phyloP scores from a whole-genome alignment of 2,329 filamentous ascomycete species.

The Myriosclerotinia curreyana region DNA sequence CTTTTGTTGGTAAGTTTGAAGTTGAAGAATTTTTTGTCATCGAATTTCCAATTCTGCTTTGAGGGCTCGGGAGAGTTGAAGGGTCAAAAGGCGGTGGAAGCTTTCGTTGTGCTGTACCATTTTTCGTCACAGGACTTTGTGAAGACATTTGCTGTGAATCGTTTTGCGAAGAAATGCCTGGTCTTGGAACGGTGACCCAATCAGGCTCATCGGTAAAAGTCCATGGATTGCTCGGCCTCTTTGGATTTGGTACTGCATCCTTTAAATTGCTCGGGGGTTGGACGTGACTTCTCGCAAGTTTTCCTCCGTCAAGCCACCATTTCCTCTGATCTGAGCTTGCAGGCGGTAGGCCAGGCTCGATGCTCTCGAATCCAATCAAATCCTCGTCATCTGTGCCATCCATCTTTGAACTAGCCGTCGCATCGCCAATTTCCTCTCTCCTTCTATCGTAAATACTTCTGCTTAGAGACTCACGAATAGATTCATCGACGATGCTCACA shows the following conservation, averaged over 20 bases:
- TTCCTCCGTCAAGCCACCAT: conserved; percentile 68
- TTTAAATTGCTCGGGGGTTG: conserved; percentile 64
- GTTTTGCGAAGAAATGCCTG: conserved; percentile 35
- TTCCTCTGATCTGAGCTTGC: conserved; percentile 67
- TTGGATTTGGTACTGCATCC: conserved; percentile 66
- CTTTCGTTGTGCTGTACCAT: conserved; percentile 30
- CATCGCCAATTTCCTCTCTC: conserved; percentile 63
- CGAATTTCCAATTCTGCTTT: conserved; percentile 16
- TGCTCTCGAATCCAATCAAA: conserved; percentile 73
- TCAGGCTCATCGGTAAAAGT: conserved; percentile 70
- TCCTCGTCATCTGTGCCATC: conserved; percentile 75
- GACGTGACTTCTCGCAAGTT: conserved; percentile 61
- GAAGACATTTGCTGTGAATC: conserved; percentile 21
- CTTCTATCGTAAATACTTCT: conserved; percentile 69
- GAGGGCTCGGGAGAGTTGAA: conserved; percentile 18
- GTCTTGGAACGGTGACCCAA: conserved; percentile 66
- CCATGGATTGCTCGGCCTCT: conserved; percentile 79
- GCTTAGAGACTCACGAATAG: conserved; percentile 67
- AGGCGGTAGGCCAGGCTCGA: conserved; percentile 72
- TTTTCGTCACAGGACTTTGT: conserved; percentile 26
- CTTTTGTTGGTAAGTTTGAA: conserved; percentile 18
- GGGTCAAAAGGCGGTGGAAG: conserved; percentile 37
- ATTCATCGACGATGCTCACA: conserved; percentile 77
- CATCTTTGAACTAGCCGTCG: conserved; percentile 56
- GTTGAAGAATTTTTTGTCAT: conserved; percentile 18